Conservation (phyloP, 2,329 filamentous ascomycete species). For the Arthrobotrys megalospora region DNA sequence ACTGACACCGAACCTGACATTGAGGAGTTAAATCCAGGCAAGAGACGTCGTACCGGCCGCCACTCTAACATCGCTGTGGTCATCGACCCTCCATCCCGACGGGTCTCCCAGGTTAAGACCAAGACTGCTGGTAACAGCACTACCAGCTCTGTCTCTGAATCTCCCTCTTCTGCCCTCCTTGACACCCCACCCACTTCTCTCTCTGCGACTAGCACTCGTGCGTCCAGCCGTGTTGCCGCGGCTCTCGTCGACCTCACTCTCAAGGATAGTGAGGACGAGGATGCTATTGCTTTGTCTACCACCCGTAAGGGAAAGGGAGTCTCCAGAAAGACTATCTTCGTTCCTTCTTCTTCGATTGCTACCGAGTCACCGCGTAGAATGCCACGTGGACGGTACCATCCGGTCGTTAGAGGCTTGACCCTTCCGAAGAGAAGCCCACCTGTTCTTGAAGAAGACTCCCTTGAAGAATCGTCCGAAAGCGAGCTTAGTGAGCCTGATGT, state of each 20-base stretch:
- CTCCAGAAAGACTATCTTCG: background rate
- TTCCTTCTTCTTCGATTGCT: background rate
- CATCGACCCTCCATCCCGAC: constrained; percentile 34
- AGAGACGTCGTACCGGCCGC: constrained; percentile 51
- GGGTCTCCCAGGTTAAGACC: constrained; percentile 2
- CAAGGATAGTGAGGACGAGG: constrained; percentile 26
- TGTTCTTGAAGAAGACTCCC: constrained; percentile 17
- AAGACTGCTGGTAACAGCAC: constrained; percentile 24
- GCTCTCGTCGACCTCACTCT: background rate
- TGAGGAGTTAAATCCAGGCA: background rate
- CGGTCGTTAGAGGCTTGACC: background rate
- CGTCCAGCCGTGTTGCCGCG: constrained; percentile 41
- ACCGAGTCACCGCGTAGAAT: constrained; percentile 8
- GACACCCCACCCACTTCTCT: constrained; percentile 36
- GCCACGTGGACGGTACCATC: constrained; percentile 36
- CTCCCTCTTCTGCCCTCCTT: background rate
- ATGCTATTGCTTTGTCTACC: constrained; percentile 39
- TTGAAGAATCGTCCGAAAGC: background rate
- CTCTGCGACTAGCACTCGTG: constrained; percentile 44
- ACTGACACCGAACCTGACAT: constrained; percentile 16
- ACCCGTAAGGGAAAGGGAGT: constrained; percentile 47
- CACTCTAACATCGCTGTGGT: constrained; percentile 46
- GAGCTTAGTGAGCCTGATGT: constrained; percentile 17
- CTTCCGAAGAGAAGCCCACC: background rate
- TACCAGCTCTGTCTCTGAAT: constrained; percentile 14